Percentiles rank a stretch among this genome's conserved stretches.
phyloP scores from a whole-genome alignment of 495 filamentous ascomycete species.

The Talaromyces adpressus region DNA sequence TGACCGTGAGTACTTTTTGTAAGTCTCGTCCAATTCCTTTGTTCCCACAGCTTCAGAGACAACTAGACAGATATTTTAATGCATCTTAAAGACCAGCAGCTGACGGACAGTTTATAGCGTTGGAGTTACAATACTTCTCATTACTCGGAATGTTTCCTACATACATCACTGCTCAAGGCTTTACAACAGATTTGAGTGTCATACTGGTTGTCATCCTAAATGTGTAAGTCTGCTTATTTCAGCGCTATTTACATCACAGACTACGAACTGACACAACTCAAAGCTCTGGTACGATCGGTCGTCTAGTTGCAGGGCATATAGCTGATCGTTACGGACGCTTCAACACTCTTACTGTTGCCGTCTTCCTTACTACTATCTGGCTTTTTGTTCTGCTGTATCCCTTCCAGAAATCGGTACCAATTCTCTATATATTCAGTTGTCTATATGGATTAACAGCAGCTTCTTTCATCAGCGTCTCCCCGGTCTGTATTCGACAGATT shows the following conservation, averaged over 20 bases:
- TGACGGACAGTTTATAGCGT: slow-evolving; percentile 12
- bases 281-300: slow-evolving; percentile 40
- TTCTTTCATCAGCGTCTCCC: slow-evolving; percentile 54
- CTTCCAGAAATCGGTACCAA: slow-evolving; percentile 38
- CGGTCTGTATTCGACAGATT: slow-evolving; percentile 56
- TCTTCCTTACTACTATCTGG: slow-evolving; percentile 38
- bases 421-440: slow-evolving; percentile 50
- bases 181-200: slow-evolving; percentile 25
- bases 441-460: slow-evolving; percentile 57
- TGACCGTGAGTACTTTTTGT: slow-evolving; percentile 32
- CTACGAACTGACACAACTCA: background rate
- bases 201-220: slow-evolving; percentile 28
- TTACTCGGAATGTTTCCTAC: slow-evolving; percentile 44
- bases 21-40: slow-evolving; percentile 5
- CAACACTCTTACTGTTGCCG: slow-evolving; percentile 42
- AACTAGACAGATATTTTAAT: background rate
- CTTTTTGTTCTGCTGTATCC: slow-evolving; percentile 55
- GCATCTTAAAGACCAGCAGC: background rate
- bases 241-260: background rate
- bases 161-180: slow-evolving; percentile 36
- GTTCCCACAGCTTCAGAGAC: slow-evolving; percentile 14
- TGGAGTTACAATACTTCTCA: slow-evolving; percentile 48
- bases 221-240: slow-evolving; percentile 15
- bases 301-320: slow-evolving; percentile 60
- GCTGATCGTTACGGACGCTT: slow-evolving; percentile 67